These are phyloP conservation scores for Microcyclospora tardicrescens DNA, from an alignment of 2,329 filamentous ascomycete genomes.

Conservation along the genomic window DNA sequence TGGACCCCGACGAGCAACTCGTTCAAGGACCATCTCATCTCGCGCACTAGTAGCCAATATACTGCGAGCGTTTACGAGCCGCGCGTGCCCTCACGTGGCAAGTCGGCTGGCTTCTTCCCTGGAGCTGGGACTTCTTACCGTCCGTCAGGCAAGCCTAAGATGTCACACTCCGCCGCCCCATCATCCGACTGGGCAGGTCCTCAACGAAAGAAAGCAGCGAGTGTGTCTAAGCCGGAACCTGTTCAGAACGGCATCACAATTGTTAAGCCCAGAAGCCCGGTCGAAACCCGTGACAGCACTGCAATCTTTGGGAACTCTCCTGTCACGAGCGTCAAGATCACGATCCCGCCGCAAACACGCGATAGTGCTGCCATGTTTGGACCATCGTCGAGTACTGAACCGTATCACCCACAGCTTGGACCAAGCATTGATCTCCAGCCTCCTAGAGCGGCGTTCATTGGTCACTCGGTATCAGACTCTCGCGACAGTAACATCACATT, in stretches of 20 bases:
- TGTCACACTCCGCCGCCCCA: slow-evolving; percentile 12
- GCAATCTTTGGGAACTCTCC: no score
- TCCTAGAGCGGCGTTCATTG: slow-evolving; percentile 5
- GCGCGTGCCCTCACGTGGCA: slow-evolving; percentile 28
- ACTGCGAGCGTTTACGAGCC: slow-evolving; percentile 30
- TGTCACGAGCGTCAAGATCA: neutral
- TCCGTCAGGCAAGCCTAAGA: slow-evolving; percentile 14
- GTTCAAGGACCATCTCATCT: slow-evolving; percentile 7
- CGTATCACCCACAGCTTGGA: slow-evolving; percentile 1
- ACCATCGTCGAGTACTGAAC: slow-evolving; percentile 1
- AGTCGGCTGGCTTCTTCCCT: slow-evolving; percentile 39
- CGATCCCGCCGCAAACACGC: slow-evolving; percentile 2
- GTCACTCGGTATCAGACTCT: neutral
- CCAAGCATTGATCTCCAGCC: neutral
- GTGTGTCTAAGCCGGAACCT: neutral
- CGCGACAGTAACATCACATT: slow-evolving; percentile 42
- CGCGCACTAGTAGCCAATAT: slow-evolving; percentile 29
- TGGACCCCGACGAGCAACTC: slow-evolving; percentile 19
- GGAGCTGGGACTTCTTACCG: slow-evolving; percentile 18
- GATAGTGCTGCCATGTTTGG: no score
- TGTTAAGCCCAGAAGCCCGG: no score
- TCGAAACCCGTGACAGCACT: no score
- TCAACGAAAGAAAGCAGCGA: neutral
- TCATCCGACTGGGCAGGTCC: slow-evolving; percentile 14
- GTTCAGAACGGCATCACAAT: no score